Evolutionary conservation across 2,329 filamentous ascomycete species (phyloP).

Genomic region (Sordariomycetes sp.): DNA sequence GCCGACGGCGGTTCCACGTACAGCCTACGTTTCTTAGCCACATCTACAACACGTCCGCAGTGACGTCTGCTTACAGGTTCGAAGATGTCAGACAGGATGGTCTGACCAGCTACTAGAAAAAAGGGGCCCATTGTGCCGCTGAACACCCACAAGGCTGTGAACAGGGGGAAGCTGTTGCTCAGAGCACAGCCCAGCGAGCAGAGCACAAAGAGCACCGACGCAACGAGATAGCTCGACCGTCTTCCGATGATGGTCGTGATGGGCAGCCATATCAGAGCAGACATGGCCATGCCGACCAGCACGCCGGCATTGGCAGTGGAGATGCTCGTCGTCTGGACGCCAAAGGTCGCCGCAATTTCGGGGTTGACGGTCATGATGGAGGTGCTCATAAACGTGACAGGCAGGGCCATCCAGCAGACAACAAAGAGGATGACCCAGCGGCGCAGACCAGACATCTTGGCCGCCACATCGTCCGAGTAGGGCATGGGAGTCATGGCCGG

Average conservation of each 20-base stretch:
- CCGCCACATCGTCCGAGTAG: constrained; percentile 2
- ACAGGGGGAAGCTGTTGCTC: constrained; percentile 4
- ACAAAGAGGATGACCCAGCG: constrained; percentile 9
- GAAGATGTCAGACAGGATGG: constrained; percentile 9
- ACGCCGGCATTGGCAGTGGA: constrained; percentile 8
- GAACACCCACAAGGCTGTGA: constrained; percentile 9
- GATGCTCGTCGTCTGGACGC: constrained; percentile 6
- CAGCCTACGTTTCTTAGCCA: constrained; percentile 2
- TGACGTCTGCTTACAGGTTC: constrained; percentile 4
- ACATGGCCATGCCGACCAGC: constrained; percentile 7
- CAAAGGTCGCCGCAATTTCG: constrained; percentile 7
- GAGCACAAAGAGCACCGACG: constrained; percentile 4
- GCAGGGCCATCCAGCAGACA: constrained; percentile 10
- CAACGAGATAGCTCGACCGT: constrained; percentile 6
- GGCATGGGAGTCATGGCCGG: no score
- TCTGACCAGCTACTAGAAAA: constrained; percentile 9
- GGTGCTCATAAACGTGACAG: constrained; percentile 7
- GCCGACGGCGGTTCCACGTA: constrained; percentile 8
- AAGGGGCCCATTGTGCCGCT: constrained; percentile 8
- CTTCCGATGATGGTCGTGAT: constrained; percentile 7
- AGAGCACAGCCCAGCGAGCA: constrained; percentile 7
- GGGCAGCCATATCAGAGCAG: constrained; percentile 8
- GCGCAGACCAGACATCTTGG: constrained; percentile 1
- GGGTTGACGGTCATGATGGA: constrained; percentile 8
- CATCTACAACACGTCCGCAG: no score